Evolutionary conservation across 331 rosid genomes (phyloP).

Genomic region (Quercus lobata): DNA sequence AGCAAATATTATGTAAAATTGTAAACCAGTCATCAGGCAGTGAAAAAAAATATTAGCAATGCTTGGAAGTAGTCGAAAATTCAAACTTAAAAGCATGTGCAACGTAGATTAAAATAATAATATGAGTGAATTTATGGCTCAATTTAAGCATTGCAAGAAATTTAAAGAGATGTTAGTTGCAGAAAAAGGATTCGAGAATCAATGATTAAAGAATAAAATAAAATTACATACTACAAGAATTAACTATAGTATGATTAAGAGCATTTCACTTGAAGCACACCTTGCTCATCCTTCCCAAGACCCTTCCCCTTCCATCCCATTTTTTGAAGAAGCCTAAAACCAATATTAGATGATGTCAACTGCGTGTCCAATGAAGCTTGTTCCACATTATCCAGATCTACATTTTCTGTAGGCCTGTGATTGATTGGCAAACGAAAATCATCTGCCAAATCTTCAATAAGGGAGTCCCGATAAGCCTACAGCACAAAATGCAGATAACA

Average conservation of each 20-base stretch:
- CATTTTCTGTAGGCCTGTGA: slow-evolving; percentile 93
- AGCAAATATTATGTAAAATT: too few relatives aligned
- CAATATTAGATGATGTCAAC: slow-evolving; percentile 78
- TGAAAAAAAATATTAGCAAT: background rate
- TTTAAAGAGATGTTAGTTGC: background rate
- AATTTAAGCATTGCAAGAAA: background rate
- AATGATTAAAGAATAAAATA: background rate
- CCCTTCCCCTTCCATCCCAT: slow-evolving; percentile 99
- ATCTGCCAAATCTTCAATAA: slow-evolving; percentile 52
- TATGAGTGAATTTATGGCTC: background rate
- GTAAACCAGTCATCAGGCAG: background rate
- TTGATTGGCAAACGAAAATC: slow-evolving; percentile 84
- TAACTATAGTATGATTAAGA: background rate
- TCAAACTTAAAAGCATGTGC: background rate
- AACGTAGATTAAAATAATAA: background rate
- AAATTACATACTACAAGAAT: background rate
- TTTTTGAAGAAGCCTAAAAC: slow-evolving; percentile 95
- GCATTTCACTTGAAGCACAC: slow-evolving; percentile 24
- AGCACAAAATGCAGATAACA: slow-evolving; percentile 3
- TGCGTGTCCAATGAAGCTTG: slow-evolving; percentile 91
- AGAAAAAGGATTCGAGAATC: background rate
- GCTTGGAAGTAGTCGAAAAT: background rate
- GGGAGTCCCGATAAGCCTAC: slow-evolving; percentile 45
- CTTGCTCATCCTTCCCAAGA: slow-evolving; percentile 97
- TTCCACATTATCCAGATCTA: slow-evolving; percentile 88